Evolutionary conservation across 768 basidiomycete species (phyloP).

Genomic region (Nidularia sp.): DNA sequence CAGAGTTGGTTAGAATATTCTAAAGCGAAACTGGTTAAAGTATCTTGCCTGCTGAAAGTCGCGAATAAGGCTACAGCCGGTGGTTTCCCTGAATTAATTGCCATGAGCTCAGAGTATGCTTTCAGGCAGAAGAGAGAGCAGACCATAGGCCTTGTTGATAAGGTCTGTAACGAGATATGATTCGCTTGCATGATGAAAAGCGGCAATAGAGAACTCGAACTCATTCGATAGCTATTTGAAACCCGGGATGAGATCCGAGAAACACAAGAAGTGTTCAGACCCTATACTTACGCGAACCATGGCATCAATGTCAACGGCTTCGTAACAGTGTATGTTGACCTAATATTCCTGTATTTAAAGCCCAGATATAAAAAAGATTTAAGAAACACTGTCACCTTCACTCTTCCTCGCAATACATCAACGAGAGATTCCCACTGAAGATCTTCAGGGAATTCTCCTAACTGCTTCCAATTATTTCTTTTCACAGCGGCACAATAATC

Average conservation of each 20-base stretch:
- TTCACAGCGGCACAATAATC: conserved; percentile 53
- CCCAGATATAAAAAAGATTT: too few relatives aligned
- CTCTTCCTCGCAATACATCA: conserved; percentile 73
- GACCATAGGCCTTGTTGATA: conserved; percentile 65
- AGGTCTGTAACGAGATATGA: conserved; percentile 79
- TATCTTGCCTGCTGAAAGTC: conserved; percentile 28
- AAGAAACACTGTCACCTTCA: conserved; percentile 44
- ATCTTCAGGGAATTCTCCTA: conserved; percentile 63
- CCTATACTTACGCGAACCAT: conserved; percentile 57
- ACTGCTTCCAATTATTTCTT: conserved; percentile 39
- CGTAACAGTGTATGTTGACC: conserved; percentile 56
- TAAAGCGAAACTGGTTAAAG: not conserved
- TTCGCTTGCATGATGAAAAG: conserved; percentile 78
- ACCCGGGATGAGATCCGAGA: not conserved
- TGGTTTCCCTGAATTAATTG: conserved; percentile 41
- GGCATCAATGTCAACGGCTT: conserved; percentile 66
- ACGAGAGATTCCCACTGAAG: conserved; percentile 78
- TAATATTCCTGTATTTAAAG: conserved; percentile 10
- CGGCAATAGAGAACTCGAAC: conserved; percentile 76
- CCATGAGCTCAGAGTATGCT: not conserved
- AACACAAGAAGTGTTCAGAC: not conserved
- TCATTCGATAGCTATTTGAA: conserved; percentile 66
- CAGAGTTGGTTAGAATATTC: not conserved
- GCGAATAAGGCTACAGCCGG: conserved; percentile 83
- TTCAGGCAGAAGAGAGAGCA: conserved; percentile 11